Evolutionary conservation across 169 alveolate genomes (phyloP), one percentile per base, ranked within the genome.

Genomic region (Cryptosporidium ryanae): DNA sequence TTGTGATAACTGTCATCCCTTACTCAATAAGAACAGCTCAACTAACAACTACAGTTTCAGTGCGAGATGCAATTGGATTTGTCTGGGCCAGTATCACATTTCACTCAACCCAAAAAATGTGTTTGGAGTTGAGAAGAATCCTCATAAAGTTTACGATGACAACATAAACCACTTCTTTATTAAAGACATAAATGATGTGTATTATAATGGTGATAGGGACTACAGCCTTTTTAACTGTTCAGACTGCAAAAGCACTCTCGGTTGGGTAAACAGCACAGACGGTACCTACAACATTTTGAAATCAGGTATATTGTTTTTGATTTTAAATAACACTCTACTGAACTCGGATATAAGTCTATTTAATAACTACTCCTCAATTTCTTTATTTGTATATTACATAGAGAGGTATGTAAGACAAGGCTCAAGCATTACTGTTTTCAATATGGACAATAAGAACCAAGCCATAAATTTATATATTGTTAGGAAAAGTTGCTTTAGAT

Each of bases 31-130:
- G 15, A 25, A n/a, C 1, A 18, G 21, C 3, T 1, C 18, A 18
- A 15, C 25, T 17, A 27, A 38, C 25, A 31, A 31, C n/a, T 43
- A 59, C 21, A 29, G 63, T 25, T 76, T 76, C 46, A 21, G 54
- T 6, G 55, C 87, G 21, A 32, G 71, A 25, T 46, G 46, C 13
- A 43, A 61, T n/a, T 76, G 87, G 87, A 76, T 76, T 7, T 76
- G 87, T 44, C 21, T 76, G 18, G 87, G 87, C 2, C 71, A 32
- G 12, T 61, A 76, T 18, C 87, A 76, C 25, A 76, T 76, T 43
- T 76, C 87, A 29, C 17, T 76, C 18, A 27, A 76, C 46, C 6
- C 43, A 6, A n/a, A 18, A 23, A 68, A 68, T 29, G 43, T 49
- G 17, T 17, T 23, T 1, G 17, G 21, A 0, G 25, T 68, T 55